Percentiles rank a stretch among this genome's conserved stretches.
Conservation (phyloP, 1,284 basidiomycete species). For the Earliella scabrosa region DNA sequence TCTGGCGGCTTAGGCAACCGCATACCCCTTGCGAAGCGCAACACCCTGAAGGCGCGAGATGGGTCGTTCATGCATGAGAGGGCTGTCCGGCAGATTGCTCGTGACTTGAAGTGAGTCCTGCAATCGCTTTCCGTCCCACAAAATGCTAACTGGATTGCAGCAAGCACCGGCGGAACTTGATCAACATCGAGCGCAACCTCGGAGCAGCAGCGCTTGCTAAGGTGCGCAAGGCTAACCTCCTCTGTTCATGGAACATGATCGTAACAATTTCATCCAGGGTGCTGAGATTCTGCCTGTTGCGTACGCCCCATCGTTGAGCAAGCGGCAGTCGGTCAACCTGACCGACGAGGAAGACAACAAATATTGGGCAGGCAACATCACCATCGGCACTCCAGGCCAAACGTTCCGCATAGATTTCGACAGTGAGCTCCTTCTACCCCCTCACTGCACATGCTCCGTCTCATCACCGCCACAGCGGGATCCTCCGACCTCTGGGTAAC, state of each 20-base stretch:
- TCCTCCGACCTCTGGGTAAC: constrained; percentile 36
- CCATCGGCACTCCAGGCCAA: constrained; percentile 32
- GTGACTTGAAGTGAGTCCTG: background rate
- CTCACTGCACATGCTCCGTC: background rate
- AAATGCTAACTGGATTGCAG: too few species aligned
- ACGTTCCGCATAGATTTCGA: constrained; percentile 35
- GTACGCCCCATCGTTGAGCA: constrained; percentile 11
- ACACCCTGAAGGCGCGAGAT: background rate
- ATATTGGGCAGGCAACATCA: constrained; percentile 35
- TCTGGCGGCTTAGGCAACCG: background rate
- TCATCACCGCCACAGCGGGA: constrained; percentile 22
- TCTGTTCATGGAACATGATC: background rate
- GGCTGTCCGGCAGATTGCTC: background rate
- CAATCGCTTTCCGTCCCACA: too few species aligned
- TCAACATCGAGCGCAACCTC: background rate
- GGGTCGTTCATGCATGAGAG: background rate
- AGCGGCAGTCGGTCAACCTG: constrained; percentile 31
- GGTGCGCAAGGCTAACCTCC: background rate
- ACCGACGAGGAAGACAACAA: constrained; percentile 30
- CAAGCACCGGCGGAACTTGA: background rate
- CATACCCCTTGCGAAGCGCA: background rate
- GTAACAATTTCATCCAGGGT: constrained; percentile 9
- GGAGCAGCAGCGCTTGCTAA: background rate
- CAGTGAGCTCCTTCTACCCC: constrained; percentile 4
- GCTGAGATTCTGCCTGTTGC: constrained; percentile 30